Evolutionary conservation across 345 rosid species (phyloP).

Genomic region (Kernera saxatilis): DNA sequence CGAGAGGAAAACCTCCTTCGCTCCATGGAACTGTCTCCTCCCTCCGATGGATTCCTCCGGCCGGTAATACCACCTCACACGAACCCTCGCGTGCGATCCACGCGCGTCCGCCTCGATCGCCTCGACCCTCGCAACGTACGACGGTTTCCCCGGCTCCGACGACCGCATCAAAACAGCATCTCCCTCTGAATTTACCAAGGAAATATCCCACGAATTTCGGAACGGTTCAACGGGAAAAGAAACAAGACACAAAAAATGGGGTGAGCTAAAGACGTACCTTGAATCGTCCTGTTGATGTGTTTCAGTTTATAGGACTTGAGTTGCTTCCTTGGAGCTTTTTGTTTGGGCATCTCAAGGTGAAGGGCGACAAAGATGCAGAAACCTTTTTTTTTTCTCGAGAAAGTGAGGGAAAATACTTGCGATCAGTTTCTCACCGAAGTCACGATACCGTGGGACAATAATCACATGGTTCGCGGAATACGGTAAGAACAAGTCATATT

Average conservation of each 20-base stretch:
- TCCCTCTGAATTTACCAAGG: slow-evolving; percentile 38
- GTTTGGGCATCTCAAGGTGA: slow-evolving; percentile 67
- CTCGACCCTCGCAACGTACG: slow-evolving; percentile 89
- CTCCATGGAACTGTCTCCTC: slow-evolving; percentile 89
- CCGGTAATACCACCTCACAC: slow-evolving; percentile 91
- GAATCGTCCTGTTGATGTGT: slow-evolving; percentile 65
- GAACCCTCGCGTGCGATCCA: slow-evolving; percentile 67
- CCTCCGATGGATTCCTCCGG: slow-evolving; percentile 99
- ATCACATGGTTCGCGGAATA: slow-evolving; percentile 15
- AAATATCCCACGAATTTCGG: background rate
- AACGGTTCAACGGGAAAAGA: background rate
- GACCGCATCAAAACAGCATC: slow-evolving; percentile 97
- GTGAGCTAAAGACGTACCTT: slow-evolving; percentile 64
- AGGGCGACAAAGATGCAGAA: background rate
- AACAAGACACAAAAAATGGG: no score
- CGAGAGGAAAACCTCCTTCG: slow-evolving; percentile 89
- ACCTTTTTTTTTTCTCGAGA: slow-evolving; percentile 12
- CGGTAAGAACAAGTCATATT: background rate
- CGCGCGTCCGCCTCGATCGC: slow-evolving; percentile 82
- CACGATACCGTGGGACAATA: background rate
- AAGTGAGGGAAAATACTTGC: slow-evolving; percentile 6
- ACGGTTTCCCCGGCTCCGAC: slow-evolving; percentile 67
- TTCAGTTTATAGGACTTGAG: slow-evolving; percentile 72
- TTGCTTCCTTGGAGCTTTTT: slow-evolving; percentile 64
- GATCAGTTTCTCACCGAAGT: background rate